These are phyloP conservation scores for Jasminum sambac DNA, from an alignment of 257 asterid genomes.

Conservation along the genomic window DNA sequence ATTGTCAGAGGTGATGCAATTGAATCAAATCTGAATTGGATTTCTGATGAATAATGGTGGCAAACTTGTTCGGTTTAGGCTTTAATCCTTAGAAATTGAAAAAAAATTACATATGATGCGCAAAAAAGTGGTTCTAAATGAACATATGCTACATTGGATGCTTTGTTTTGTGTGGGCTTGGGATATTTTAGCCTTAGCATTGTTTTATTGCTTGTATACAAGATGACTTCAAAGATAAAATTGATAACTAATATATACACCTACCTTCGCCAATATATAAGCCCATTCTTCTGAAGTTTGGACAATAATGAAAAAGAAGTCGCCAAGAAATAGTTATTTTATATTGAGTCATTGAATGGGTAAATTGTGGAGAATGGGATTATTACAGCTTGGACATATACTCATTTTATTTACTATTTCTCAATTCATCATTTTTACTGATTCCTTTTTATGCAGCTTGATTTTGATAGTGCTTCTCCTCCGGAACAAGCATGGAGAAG, in stretches of 20 bases:
- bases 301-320: no score
- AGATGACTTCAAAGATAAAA: no score
- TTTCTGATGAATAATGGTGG: background rate
- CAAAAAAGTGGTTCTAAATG: background rate
- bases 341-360: no score
- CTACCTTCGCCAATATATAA: no score
- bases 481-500: conserved; percentile 98
- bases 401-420: background rate
- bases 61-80: background rate
- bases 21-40: background rate
- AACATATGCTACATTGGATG: background rate
- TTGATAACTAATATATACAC: no score
- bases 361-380: no score
- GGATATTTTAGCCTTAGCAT: no score
- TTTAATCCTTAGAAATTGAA: background rate
- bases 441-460: conserved; percentile 55
- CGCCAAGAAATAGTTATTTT: no score
- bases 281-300: no score
- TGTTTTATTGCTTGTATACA: no score
- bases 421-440: background rate
- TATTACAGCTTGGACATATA: no score
- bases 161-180: background rate
- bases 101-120: background rate
- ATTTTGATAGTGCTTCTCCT: conserved; percentile 84
- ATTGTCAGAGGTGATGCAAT: background rate